Evolutionary conservation across 192 early-diverging fungal species (phyloP).

Genomic region (Podila clonocystis): DNA sequence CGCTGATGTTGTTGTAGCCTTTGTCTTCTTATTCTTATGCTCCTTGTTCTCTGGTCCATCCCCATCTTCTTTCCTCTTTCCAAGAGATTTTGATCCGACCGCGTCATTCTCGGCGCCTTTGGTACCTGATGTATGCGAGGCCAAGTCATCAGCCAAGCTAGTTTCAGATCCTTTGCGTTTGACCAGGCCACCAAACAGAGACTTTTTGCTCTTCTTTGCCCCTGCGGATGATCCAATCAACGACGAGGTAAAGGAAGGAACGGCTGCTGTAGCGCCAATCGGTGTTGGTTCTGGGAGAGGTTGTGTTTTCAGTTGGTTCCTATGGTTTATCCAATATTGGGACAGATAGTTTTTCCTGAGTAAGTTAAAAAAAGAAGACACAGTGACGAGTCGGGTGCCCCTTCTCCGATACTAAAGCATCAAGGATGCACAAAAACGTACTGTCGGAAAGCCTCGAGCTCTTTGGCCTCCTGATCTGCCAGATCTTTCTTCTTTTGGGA

Average conservation of each 20-base stretch:
- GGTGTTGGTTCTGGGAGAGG: not conserved
- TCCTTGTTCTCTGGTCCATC: not conserved
- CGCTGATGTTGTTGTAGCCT: not conserved
- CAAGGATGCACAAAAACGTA: conserved; percentile 27
- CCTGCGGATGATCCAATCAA: not conserved
- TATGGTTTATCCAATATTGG: not conserved
- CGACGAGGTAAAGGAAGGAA: not conserved
- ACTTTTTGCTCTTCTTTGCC: conserved; percentile 7
- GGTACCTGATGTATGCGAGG: not conserved
- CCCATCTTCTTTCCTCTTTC: conserved; percentile 23
- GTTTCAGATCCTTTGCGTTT: conserved; percentile 14
- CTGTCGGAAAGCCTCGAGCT: conserved; percentile 61
- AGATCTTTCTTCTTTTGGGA: conserved; percentile 53
- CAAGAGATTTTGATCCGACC: not conserved
- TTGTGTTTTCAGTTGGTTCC: not conserved
- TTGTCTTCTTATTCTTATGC: conserved; percentile 17
- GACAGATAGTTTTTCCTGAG: too few species aligned
- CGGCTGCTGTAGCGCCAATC: not conserved
- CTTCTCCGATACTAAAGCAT: too few species aligned
- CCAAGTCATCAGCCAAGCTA: not conserved
- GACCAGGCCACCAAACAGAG: conserved; percentile 35
- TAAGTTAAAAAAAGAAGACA: too few species aligned
- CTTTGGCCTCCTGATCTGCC: conserved; percentile 53
- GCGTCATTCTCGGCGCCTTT: not conserved
- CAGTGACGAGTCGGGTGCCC: too few species aligned